Evolutionary conservation across 805 yeast species (phyloP).

Genomic region (Komagataella populi): DNA sequence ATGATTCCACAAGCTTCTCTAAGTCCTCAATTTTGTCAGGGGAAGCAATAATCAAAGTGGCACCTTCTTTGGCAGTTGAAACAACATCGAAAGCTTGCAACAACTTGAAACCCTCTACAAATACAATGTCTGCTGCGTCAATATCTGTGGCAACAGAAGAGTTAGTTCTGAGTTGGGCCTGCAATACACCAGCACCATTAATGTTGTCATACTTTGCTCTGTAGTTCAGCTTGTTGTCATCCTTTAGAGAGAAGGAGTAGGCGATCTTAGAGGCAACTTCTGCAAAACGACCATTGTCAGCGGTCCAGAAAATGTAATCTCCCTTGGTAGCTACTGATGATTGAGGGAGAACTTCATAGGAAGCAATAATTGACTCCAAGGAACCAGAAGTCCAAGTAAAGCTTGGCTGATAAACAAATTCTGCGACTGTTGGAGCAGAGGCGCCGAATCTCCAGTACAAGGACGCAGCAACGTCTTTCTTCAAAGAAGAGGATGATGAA

Average conservation of each 20-base stretch:
- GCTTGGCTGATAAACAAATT: conserved; percentile 34
- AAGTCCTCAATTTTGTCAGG: conserved; percentile 25
- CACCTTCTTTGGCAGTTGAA: conserved; percentile 41
- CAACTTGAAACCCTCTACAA: conserved; percentile 48
- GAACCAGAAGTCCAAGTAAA: conserved; percentile 46
- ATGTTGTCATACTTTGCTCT: conserved; percentile 62
- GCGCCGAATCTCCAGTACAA: conserved; percentile 37
- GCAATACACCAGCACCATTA: conserved; percentile 61
- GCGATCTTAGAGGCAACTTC: conserved; percentile 53
- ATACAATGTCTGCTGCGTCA: conserved; percentile 48
- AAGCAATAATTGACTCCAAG: conserved; percentile 30
- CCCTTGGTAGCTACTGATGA: conserved; percentile 29
- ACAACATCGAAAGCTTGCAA: conserved; percentile 48
- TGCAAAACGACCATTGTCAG: conserved; percentile 44
- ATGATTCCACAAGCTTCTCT: conserved; percentile 30
- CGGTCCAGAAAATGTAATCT: conserved; percentile 48
- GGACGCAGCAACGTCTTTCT: conserved; percentile 62
- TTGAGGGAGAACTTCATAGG: conserved; percentile 19
- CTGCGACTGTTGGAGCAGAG: conserved; percentile 27
- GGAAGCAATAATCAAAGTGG: conserved; percentile 35
- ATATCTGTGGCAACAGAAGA: conserved; percentile 19
- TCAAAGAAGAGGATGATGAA: conserved; percentile 33
- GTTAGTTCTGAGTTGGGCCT: conserved; percentile 41
- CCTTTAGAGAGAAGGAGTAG: conserved; percentile 54
- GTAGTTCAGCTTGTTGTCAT: conserved; percentile 33